phyloP scores from a whole-genome alignment of 805 yeast genomes.

The Candida boleticola region DNA sequence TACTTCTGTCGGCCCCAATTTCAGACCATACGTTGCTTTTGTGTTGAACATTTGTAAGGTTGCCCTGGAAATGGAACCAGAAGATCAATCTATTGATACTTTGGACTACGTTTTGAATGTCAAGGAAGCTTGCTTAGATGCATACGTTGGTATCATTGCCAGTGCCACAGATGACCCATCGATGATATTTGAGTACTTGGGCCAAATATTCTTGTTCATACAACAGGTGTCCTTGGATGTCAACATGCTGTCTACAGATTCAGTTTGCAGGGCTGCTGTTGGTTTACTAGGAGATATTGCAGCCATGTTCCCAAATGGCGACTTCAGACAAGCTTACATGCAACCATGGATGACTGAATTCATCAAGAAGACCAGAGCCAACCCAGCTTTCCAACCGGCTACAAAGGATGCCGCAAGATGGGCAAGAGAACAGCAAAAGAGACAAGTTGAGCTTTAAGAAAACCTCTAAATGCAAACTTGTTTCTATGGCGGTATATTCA shows the following conservation, averaged over 20 bases:
- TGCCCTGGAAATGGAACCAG: conserved; percentile 62
- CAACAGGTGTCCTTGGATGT: conserved; percentile 57
- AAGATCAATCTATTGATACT: conserved; percentile 69
- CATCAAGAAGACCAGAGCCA: conserved; percentile 69
- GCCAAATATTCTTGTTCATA: conserved; percentile 69
- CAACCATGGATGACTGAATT: conserved; percentile 80
- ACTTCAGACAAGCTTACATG: conserved; percentile 60
- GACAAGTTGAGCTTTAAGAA: conserved; percentile 21
- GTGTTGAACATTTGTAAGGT: conserved; percentile 76
- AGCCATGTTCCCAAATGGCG: conserved; percentile 77
- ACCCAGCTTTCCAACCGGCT: conserved; percentile 55
- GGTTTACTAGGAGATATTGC: conserved; percentile 94
- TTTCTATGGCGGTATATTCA: no score
- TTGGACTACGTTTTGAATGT: conserved; percentile 70
- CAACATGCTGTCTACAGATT: conserved; percentile 59
- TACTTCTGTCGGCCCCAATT: conserved; percentile 74
- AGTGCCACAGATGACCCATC: conserved; percentile 76
- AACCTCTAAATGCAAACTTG: no score
- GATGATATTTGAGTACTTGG: conserved; percentile 61
- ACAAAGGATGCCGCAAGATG: conserved; percentile 94
- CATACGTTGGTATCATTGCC: conserved; percentile 92
- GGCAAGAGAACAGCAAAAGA: conserved; percentile 87
- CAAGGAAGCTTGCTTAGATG: conserved; percentile 88
- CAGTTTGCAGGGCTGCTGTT: conserved; percentile 77
- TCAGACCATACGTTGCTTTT: conserved; percentile 71